Evolutionary conservation across 1,139 yeast species (phyloP), one percentile per base, ranked within the genome.

Genomic region (Debaryomycetaceae sp.): DNA sequence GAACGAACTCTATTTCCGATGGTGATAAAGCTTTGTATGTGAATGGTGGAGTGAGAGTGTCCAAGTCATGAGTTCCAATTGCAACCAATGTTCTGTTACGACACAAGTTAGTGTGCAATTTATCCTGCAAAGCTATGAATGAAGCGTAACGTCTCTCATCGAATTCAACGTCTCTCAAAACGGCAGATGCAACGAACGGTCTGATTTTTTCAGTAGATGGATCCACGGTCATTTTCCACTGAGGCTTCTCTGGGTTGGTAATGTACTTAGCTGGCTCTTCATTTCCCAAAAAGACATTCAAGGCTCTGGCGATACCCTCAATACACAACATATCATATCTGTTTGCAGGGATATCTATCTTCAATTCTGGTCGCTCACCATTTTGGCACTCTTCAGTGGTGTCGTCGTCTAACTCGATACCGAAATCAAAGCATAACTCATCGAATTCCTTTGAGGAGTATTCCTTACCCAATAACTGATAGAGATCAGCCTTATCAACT

Each of bases 11-110:
- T 63, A 95, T 81, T 41, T 87, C 91, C 55, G 78, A 72, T 47
- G 97, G 97, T 45, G 81, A 74, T 54, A 87, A 74, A 36, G 93
- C 98, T 62, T 86, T 89, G 72, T 89, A 95, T 45, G 91, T 82
- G 72, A 90, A 88, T 45, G 97, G 97, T 24, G 93, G 89, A 39
- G 79, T 67, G 54, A 93, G 72, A 42, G 87, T 81, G 64, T 88
- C 96, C 50, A 86, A 74, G 69, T 95, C 98, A 64, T 95, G 99
- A 47, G 99, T 95, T 58, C 99, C 99, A 76, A 91, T 90, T 47
- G 99, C 98, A 44, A 93, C 99, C 58, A 95, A 79, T 38, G 97
- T 85, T 76, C 99, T 87, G 69, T 91, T 87, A 75, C 99, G 91
- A 69, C 99, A 93, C 62, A 95, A 75, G 67, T 95, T 95, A 49